Evolutionary conservation across 1,284 basidiomycete genomes (phyloP), one percentile per base, ranked within the genome.

Genomic region (Microbotryomycetes sp.): DNA sequence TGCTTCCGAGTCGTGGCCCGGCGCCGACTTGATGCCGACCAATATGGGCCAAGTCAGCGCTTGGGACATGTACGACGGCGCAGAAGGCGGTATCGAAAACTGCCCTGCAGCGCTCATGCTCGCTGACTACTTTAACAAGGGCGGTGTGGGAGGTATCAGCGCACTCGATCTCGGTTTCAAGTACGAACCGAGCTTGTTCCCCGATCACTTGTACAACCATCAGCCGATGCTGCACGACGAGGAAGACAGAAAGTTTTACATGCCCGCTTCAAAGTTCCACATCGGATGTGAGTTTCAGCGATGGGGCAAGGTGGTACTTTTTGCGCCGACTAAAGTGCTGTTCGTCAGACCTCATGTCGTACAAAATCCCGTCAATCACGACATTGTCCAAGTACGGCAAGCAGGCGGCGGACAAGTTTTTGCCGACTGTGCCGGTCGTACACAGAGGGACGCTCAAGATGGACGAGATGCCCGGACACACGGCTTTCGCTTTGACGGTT

Each of bases 131-230:
- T 68, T 68, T 56, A 68, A 68, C 49, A 52, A 56, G 16, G 67
- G 67, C n/a, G 64, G 64, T 9, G 67, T 68, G 5, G 59, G 67
- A 3, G 67, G 67, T 1, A 68, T 68, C 15, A 56, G 61, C 6
- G 67, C 67, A 35, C 58, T 68, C 45, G 67, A 68, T 28, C 54
- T 68, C 2, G 67, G 67, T 9, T 68, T 68, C 60, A 41, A 57
- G n/a, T 47, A 27, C 23, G 60, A 59, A 31, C 67, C 67, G 27
- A 28, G 18, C 15, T 6, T 68, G 11, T 68, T 29, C 26, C 54
- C 63, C 3, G 63, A 68, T 1, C 62, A 57, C 35, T 3, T 68
- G 4, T 30, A 52, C 23, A 35, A 57, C 5, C 47, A 60, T 4
- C 27, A 45, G 27, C 13, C 56, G 6, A 47, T 45, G 4, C 47